Base-by-base conservation (phyloP, 106 monocot species). In the Vanilla planifolia region DNA sequence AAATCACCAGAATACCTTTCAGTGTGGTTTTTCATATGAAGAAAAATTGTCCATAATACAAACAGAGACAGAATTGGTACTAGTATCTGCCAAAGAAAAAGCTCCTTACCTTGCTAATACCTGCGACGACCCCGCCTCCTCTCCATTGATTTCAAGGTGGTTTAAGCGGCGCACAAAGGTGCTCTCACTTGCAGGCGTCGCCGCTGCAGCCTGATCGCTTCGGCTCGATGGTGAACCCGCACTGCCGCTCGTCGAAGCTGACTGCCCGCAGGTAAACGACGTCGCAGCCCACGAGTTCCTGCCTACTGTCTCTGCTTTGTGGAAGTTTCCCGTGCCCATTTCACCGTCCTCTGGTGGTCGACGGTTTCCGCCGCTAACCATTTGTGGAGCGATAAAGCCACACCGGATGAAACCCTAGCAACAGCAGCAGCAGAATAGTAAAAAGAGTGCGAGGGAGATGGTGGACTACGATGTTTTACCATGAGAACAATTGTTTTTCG, bases 171-270 rank as follows among this genome's bases (percentile, higher is more conserved):
- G 71, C 35, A 79, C 51, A 39, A 84, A 84, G 22, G 89, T 84
- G 52, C 63, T 89, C 40, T 95, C 83, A 27, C 95, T 84, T 2
- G 52, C 85, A 25, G 89, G 94, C 15, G 85, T 89, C 2, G 73
- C 60, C 9, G 73, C 33, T 9, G 52, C 53, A 50, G 78, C 81
- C 43, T 51, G 67, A 70, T 75, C 82, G 51, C 79, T 86, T 10
- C 79, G 77, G 58, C 77, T 74, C 20, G 93, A 84, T 2, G 86
- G 82, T 1, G 83, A 86, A 1, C 78, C 90, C n/a, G 61, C 82
- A 50, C 95, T 85, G 10, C 71, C 89, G 61, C 83, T 89, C 24
- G 89, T 86, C 15, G 95, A 86, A 5, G 90, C 80, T 11, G 89
- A 81, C 19, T 83, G 83, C 28, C 77, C 70, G 27, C 72, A 80